Evolutionary conservation across 768 basidiomycete genomes (phyloP).

Genomic region (Pholiota molesta): DNA sequence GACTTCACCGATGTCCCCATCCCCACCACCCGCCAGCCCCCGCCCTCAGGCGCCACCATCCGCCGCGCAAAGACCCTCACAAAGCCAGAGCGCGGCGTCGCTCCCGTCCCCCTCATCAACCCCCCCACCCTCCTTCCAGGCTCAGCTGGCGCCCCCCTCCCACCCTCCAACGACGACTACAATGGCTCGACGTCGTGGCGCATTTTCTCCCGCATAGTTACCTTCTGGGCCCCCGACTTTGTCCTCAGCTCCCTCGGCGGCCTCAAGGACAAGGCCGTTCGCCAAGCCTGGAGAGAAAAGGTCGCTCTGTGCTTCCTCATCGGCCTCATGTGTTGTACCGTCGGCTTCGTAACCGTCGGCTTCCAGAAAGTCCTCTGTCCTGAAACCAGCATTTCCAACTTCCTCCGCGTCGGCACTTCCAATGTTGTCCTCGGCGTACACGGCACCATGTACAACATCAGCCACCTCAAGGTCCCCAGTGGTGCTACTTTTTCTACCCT

Average conservation of each 20-base stretch:
- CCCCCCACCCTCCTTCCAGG: conserved; percentile 54
- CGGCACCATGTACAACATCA: conserved; percentile 79
- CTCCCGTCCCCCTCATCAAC: conserved; percentile 92
- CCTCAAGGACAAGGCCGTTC: conserved; percentile 72
- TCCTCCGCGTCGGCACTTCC: conserved; percentile 56
- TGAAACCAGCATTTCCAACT: conserved; percentile 45
- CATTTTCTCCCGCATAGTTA: conserved; percentile 75
- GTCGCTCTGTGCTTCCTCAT: conserved; percentile 91
- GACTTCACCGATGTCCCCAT: conserved; percentile 68
- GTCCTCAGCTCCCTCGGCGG: conserved; percentile 76
- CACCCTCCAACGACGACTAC: conserved; percentile 37
- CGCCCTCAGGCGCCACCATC: conserved; percentile 59
- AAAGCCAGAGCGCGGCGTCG: conserved; percentile 92
- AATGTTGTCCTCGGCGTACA: conserved; percentile 73
- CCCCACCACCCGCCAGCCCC: conserved; percentile 61
- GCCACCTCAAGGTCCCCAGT: conserved; percentile 49
- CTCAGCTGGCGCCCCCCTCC: conserved; percentile 36
- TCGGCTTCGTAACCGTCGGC: conserved; percentile 95
- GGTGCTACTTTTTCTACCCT: conserved; percentile 64
- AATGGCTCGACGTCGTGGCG: conserved; percentile 71
- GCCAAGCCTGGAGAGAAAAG: conserved; percentile 98
- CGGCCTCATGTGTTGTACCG: conserved; percentile 67
- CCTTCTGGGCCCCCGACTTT: conserved; percentile 90
- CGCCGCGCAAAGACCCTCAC: conserved; percentile 95
- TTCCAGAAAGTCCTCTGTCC: conserved; percentile 94